Evolutionary conservation across 257 asterid species (phyloP), one percentile per base, ranked within the genome.

Genomic region (Ilex aquifolium): DNA sequence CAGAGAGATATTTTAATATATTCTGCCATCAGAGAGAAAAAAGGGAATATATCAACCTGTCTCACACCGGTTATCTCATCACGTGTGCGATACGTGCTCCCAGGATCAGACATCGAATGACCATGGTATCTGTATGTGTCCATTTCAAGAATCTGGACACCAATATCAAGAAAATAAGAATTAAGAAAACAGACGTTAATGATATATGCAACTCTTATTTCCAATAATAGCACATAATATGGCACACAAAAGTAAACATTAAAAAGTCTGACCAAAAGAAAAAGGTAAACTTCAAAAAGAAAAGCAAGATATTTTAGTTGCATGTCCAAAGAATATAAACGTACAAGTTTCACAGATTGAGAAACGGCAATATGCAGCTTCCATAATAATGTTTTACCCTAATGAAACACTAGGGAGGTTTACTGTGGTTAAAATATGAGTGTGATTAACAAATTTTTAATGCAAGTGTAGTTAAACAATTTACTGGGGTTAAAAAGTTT

Each of bases 71-170:
- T 70, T 67, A 93, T 85, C 78, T 85, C 99, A 76, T 87, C 97
- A 75, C 97, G 96, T 17, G 99, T 87, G 31, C 99, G 97, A 54
- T 93, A 93, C 58, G 99, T 87, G 88, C 95, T 93, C 62, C 97
- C 99, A 59, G 99, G 99, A 76, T 93, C 99, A 64, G 99, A 93
- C 97, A 90, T 87, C 65, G 97, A 93, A 81, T 87, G 97, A 8
- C 99, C 97, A 55, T 90, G 99, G 73, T 93, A 87, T 73, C 99
- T 84, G 64, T 93, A 93, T 56, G 99, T 93, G 80, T 93, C 99
- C 99, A 93, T 93, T 77, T 93, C 99, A 21, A 93, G 97, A 75
- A 93, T 93, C 97, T 90, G 87, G 65, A 75, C 72, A 53, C 27
- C 72, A 79, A 63, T 58, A 66, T 56, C 54, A 66, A 77, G 65